Evolutionary conservation across 2,329 filamentous ascomycete species (phyloP).

Genomic region (Cryphonectria carpinicola): DNA sequence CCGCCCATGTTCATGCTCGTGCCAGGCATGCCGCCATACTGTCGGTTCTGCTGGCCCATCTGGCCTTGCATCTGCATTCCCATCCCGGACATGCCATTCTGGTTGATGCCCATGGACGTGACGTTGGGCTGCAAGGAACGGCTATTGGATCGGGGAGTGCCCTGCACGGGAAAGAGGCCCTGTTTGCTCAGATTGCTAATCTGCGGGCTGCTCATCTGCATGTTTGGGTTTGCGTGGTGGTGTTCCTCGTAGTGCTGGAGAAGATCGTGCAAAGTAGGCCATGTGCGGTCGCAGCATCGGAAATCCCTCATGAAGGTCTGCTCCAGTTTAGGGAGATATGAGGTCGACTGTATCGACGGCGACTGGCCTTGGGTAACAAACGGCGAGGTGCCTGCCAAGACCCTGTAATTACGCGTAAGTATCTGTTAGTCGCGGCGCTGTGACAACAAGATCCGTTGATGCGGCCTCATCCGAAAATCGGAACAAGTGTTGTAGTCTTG

Average conservation of each 20-base stretch:
- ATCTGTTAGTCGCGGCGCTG: constrained; percentile 35
- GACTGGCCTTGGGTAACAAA: constrained; percentile 75
- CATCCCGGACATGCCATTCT: constrained; percentile 27
- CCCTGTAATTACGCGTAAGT: constrained; percentile 56
- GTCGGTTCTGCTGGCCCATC: constrained; percentile 40
- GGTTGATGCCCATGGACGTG: constrained; percentile 22
- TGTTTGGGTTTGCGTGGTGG: constrained; percentile 71
- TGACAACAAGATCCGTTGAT: constrained; percentile 5
- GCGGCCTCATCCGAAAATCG: constrained; percentile 14
- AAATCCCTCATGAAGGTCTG: constrained; percentile 98
- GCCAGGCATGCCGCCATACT: constrained; percentile 31
- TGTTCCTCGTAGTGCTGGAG: constrained; percentile 96
- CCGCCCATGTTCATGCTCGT: constrained; percentile 40
- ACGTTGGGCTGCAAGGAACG: constrained; percentile 23
- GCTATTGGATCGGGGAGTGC: constrained; percentile 23
- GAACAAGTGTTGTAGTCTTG: constrained; percentile 12
- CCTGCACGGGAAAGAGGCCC: constrained; percentile 22
- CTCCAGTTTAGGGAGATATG: constrained; percentile 93
- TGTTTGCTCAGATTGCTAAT: constrained; percentile 26
- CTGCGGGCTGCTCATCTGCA: constrained; percentile 42
- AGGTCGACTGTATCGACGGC: constrained; percentile 95
- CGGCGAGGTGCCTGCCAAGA: constrained; percentile 97
- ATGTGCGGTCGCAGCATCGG: constrained; percentile 86
- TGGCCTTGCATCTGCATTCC: constrained; percentile 29
- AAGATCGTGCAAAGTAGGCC: constrained; percentile 91